Percentiles rank a stretch among this genome's conserved stretches.
Conservation (phyloP, 306 rosid genomes). For the Quercus parvula region DNA sequence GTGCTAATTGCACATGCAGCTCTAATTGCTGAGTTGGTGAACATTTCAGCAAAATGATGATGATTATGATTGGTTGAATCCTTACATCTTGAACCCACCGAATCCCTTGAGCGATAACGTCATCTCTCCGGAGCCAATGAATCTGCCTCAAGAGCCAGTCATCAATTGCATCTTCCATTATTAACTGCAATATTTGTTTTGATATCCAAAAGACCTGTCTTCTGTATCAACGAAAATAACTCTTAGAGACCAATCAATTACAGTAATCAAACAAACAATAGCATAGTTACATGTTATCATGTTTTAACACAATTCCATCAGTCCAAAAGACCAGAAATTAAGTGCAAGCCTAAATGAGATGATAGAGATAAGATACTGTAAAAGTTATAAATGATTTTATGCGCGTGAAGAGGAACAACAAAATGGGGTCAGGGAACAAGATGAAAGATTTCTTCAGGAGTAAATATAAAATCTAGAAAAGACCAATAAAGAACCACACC, state of each 20-base stretch:
- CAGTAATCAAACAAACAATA: constrained; percentile 17
- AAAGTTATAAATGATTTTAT: neutral
- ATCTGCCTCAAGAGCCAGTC: constrained; percentile 89
- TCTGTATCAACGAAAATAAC: constrained; percentile 45
- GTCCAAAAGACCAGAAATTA: constrained; percentile 12
- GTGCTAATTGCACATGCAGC: neutral
- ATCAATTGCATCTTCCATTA: constrained; percentile 97
- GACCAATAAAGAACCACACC: neutral
- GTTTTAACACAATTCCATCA: constrained; percentile 2
- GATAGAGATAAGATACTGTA: neutral
- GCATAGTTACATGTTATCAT: constrained; percentile 2
- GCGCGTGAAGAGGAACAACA: neutral
- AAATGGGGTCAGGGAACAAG: neutral
- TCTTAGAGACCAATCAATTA: constrained; percentile 18
- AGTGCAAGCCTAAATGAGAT: neutral
- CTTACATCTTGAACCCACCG: too few relatives aligned
- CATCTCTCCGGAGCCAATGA: constrained; percentile 83
- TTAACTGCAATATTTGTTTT: constrained; percentile 85
- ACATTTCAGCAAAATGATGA: constrained; percentile 11
- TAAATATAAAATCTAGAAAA: neutral
- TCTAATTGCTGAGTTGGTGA: constrained; percentile 17
- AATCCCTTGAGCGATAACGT: constrained; percentile 72
- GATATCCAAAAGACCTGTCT: constrained; percentile 99
- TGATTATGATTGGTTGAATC: constrained; percentile 1
- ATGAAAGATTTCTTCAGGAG: neutral